Evolutionary conservation across 2,329 filamentous ascomycete species (phyloP), one percentile per base, ranked within the genome.

Genomic region (Fusarium chaquense): DNA sequence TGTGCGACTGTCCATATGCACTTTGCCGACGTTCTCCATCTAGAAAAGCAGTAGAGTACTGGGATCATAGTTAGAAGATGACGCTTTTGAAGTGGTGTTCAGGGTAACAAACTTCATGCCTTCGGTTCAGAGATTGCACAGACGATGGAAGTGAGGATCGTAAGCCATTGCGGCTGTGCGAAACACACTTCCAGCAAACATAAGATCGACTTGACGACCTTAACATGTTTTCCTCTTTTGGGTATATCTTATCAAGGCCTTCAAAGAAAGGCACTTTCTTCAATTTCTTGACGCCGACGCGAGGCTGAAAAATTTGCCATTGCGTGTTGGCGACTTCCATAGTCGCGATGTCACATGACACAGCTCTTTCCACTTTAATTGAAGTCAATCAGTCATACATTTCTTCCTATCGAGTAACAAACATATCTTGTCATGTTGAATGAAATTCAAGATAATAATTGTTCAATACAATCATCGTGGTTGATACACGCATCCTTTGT

Each of bases 121-220:
- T 54, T 43, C 50, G 43, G 51, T 49, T 65, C 35, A 70, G 51
- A 43, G 45, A 55, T 30, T 43, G 58, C 28, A 47, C n/a, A 20
- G 58, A 49, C 4, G 49, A 47, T 18, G 50, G 40, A 13, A 58
- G 41, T 3, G 58, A 63, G 5, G 58, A 40, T 10, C 49, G 57
- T 9, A 63, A 16, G 32, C 52, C 54, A 63, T 65, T 69, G 18
- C 56, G 57, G 20, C 53, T 40, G n/a, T 73, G 70, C 4, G 69
- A 56, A 35, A 79, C 58, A 56, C 78, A 82, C 58, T 71, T 75
- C 73, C 77, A 75, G 60, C 79, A 80, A 30, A 79, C 66, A 56
- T 76, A 78, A n/a, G 75, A 73, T 26, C 65, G 71, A 49, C 69
- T 69, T 44, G 78, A 68, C 28, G 65, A 71, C 53, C 73, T 74